Base-by-base conservation (phyloP, 164 flowering plant genomes). In the Sedum album region DNA sequence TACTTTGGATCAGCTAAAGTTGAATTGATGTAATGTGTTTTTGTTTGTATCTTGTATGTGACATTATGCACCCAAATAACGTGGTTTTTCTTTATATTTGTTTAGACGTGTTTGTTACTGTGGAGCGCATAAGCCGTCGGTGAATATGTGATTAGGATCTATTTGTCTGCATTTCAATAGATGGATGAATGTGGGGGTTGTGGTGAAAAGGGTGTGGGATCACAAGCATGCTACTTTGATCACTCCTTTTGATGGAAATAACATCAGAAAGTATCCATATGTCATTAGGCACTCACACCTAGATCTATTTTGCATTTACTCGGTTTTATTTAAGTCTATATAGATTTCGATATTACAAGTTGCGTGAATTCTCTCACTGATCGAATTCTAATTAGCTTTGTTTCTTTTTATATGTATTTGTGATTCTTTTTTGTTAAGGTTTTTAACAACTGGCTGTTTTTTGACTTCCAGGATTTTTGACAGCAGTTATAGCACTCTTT, bases 401-500 rank as follows among this genome's bases (percentile, higher is more conserved):
- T n/a, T n/a, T n/a, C n/a, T n/a, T n/a, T n/a, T n/a, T n/a, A n/a
- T n/a, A n/a, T n/a, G 18, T 49, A 25, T 18, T n/a, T 23, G 1
- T 21, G 15, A 21, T 23, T 25, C 9, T 9, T 53, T 20, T 11
- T 6, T 49, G 41, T 53, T 41, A 31, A n/a, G 17, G n/a, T n/a
- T n/a, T n/a, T 18, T 64, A 33, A 64, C 6, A 17, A n/a, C 6
- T 39, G 60, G 23, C 33, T 23, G 55, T 39, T 60, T 21, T 66
- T 39, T 66, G 13, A 18, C 61, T 77, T 72, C 36, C 90, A 90
- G 96, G 95, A 31, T 73, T 90, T 42, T 83, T 80, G 65, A 88
- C 95, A 13, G 93, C 96, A 0, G 82, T 82, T 0, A 81, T 89
- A 5, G 90, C 92, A 1, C 76, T 94, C 14, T 90, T 94, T 80